Conservation (phyloP, 1,284 basidiomycete species). For the Cutaneotrichosporon cavernicola region DNA sequence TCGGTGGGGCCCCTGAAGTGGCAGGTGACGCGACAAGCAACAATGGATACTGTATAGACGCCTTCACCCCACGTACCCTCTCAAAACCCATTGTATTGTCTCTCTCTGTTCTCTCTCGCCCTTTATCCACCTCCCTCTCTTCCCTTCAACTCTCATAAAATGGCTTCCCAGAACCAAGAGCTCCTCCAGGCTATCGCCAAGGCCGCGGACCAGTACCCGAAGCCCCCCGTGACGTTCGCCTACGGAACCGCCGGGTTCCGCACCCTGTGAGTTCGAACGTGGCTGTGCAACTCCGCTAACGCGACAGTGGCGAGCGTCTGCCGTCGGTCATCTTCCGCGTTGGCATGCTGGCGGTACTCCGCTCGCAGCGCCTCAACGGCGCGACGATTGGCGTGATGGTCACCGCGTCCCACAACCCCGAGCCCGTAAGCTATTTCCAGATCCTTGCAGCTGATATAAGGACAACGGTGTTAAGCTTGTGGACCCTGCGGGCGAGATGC, state of each 20-base stretch:
- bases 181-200: slow-evolving; percentile 41
- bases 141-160: neutral
- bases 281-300: slow-evolving; percentile 5
- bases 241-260: slow-evolving; percentile 97
- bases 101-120: neutral
- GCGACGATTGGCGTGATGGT: slow-evolving; percentile 97
- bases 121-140: neutral
- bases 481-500: slow-evolving; percentile 98
- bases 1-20: neutral
- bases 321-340: slow-evolving; percentile 92
- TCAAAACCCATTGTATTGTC: neutral
- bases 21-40: neutral
- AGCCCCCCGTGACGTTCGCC: slow-evolving; percentile 61
- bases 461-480: slow-evolving; percentile 99
- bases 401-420: slow-evolving; percentile 98
- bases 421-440: slow-evolving; percentile 61
- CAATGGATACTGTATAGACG: neutral
- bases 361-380: slow-evolving; percentile 86
- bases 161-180: slow-evolving; percentile 8
- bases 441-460: slow-evolving; percentile 53
- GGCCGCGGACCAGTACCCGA: slow-evolving; percentile 53
- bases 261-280: slow-evolving; percentile 67
- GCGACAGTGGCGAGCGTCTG: slow-evolving; percentile 68
- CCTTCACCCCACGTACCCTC: neutral
- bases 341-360: slow-evolving; percentile 82